A percentile compares a stretch with the other conserved stretches of the same genome.
Conservation (phyloP, 768 basidiomycete species). For the Calocera cornea region DNA sequence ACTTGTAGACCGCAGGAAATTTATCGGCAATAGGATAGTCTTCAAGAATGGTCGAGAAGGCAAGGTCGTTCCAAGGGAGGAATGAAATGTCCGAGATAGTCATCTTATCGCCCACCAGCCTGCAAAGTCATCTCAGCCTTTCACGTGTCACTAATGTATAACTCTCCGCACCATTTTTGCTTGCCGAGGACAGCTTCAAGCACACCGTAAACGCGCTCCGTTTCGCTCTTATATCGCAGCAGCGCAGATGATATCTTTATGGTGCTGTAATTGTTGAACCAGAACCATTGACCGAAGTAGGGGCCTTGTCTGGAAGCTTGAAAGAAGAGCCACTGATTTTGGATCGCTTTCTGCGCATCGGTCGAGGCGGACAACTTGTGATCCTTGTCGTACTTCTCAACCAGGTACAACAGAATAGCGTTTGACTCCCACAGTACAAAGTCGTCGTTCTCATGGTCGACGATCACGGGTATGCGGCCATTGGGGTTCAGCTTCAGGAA, state of each 20-base stretch:
- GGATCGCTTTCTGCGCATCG: constrained; percentile 8
- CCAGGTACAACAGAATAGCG: constrained; percentile 11
- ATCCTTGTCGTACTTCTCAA: constrained; percentile 9
- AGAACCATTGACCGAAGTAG: constrained; percentile 7
- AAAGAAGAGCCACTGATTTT: constrained; percentile 10
- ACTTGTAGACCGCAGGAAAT: background rate
- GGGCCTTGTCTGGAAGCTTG: constrained; percentile 10
- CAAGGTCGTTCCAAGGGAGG: background rate
- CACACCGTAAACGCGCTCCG: constrained; percentile 14
- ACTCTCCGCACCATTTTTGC: constrained; percentile 7
- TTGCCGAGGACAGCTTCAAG: constrained; percentile 12
- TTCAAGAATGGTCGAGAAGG: background rate
- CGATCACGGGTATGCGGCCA: constrained; percentile 50
- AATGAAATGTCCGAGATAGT: background rate
- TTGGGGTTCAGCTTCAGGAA: constrained; percentile 2
- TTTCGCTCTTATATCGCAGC: constrained; percentile 14
- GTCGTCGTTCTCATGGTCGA: constrained; percentile 45
- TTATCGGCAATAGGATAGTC: background rate
- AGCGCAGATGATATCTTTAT: constrained; percentile 12
- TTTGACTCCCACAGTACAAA: background rate
- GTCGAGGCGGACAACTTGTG: constrained; percentile 4
- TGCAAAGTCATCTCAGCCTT: background rate
- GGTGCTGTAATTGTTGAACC: constrained; percentile 13
- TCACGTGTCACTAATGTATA: background rate
- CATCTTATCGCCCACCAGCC: background rate